A percentile compares a stretch with the other conserved stretches of the same genome.
Evolutionary conservation across 2,329 filamentous ascomycete genomes (phyloP).

Genomic region (Phyllosticta paracitricarpa): DNA sequence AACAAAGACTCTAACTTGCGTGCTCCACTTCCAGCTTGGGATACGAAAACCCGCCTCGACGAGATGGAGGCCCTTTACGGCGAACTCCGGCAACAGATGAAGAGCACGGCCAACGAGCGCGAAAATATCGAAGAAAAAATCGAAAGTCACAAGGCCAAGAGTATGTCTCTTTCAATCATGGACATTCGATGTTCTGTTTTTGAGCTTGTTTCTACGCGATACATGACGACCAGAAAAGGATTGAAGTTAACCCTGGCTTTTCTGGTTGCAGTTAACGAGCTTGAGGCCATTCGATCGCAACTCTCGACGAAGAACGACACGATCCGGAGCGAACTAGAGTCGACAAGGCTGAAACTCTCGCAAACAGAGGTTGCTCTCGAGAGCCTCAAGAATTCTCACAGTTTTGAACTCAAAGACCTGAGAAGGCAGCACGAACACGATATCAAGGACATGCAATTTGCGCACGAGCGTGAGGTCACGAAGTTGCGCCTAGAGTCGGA

Average conservation of each 20-base stretch:
- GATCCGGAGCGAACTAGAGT: conserved; percentile 60
- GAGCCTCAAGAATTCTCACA: conserved; percentile 41
- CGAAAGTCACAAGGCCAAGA: conserved; percentile 61
- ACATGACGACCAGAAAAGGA: conserved; percentile 7
- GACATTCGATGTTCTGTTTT: neutral
- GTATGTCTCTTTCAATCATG: conserved; percentile 39
- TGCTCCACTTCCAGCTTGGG: conserved; percentile 57
- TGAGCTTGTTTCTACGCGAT: conserved; percentile 3
- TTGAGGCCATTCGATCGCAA: conserved; percentile 44
- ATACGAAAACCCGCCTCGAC: conserved; percentile 66
- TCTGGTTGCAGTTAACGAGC: conserved; percentile 39
- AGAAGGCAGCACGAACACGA: conserved; percentile 46
- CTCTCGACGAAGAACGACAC: conserved; percentile 43
- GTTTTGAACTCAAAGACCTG: conserved; percentile 43
- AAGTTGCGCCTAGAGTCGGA: conserved; percentile 43
- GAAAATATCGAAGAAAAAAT: conserved; percentile 64
- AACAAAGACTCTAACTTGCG: conserved; percentile 60
- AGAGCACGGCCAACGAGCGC: conserved; percentile 56
- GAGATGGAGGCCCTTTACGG: conserved; percentile 67
- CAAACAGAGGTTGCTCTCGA: conserved; percentile 41
- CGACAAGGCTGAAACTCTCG: conserved; percentile 43
- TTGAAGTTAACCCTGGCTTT: conserved; percentile 12
- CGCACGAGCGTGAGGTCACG: conserved; percentile 48
- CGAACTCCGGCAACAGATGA: conserved; percentile 62
- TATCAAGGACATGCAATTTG: conserved; percentile 44